These are phyloP conservation scores for Emmonsia crescens DNA, from an alignment of 2,329 filamentous ascomycete genomes.

Conservation along the genomic window DNA sequence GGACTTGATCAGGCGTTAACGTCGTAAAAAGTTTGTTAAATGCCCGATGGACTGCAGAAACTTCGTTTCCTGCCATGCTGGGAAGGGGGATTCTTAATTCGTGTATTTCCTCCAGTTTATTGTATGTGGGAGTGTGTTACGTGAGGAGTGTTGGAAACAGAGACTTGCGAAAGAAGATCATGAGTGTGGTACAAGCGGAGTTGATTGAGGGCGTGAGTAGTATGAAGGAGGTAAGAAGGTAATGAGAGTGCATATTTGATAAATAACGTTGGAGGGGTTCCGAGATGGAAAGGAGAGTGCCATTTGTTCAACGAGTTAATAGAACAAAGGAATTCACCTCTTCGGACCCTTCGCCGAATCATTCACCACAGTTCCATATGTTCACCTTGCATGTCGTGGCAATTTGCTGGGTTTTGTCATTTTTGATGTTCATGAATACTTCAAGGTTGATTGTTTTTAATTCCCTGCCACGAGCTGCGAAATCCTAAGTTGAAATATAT, in stretches of 20 bases:
- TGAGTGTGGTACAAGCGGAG: neutral
- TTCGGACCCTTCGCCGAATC: neutral
- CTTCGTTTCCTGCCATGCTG: constrained; percentile 12
- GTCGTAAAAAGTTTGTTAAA: constrained; percentile 19
- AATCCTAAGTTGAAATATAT: neutral
- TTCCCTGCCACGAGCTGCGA: neutral
- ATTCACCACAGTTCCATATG: neutral
- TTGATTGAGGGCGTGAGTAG: too few species aligned
- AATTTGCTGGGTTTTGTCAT: neutral
- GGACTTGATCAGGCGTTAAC: constrained; percentile 18
- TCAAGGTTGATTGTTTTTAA: neutral
- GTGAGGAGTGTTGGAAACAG: neutral
- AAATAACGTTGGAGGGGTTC: neutral
- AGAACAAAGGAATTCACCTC: constrained; percentile 5
- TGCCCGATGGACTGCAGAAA: constrained; percentile 17
- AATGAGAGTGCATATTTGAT: neutral
- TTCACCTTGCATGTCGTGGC: neutral
- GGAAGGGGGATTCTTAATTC: neutral
- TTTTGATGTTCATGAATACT: neutral
- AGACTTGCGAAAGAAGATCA: neutral
- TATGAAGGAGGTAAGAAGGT: neutral
- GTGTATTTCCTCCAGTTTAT: neutral
- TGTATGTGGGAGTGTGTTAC: neutral
- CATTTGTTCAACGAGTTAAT: neutral
- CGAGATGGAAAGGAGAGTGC: neutral